Base-by-base conservation (phyloP, 257 asterid genomes). In the Salvia rosmarinus region DNA sequence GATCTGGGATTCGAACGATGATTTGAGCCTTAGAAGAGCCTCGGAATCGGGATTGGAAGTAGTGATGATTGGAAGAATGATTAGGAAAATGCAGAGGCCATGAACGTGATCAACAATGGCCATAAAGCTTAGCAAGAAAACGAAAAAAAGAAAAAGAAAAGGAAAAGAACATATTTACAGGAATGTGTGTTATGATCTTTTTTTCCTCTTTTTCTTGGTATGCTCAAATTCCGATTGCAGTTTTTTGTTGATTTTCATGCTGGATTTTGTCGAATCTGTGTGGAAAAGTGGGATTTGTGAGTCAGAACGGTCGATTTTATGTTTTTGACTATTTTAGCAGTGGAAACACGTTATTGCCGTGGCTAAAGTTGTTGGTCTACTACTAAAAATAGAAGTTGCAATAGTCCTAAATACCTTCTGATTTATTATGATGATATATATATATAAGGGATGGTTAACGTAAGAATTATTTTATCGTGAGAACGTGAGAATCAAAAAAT, bases 21-120 rank as follows among this genome's bases (percentile, higher is more conserved):
- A 35, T 58, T 85, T 91, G 62, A 87, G 82, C 69, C 73, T 84
- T 21, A 91, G 21, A 47, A 91, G 73, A 20, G 95, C 88, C 60
- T 89, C 90, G 0, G 92, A 67, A 28, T 89, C 90, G 0, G 84
- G 47, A 56, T 56, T 61, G 2, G 92, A 80, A 55, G 20, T 46
- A 4, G 76, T 51, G 65, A 65, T n/a, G 30, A 79, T 81, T 67
- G 75, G 68, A 19, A 73, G 71, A 46, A 70, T 14, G 5, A 30
- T 63, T 64, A 78, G 61, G 37, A 82, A 19, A 34, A 79, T 54
- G 60, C 40, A 71, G 65, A 73, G 65, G 73, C 69, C 76, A 61
- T 77, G 64, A 39, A 73, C 49, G 49, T 62, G 77, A 62, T 25
- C 30, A 25, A 69, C 68, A 67, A 82, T 79, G 78, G 79, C 92